These are phyloP conservation scores for Solanum hybrid DNA, from an alignment of 305 asterid genomes.

Conservation along the genomic window DNA sequence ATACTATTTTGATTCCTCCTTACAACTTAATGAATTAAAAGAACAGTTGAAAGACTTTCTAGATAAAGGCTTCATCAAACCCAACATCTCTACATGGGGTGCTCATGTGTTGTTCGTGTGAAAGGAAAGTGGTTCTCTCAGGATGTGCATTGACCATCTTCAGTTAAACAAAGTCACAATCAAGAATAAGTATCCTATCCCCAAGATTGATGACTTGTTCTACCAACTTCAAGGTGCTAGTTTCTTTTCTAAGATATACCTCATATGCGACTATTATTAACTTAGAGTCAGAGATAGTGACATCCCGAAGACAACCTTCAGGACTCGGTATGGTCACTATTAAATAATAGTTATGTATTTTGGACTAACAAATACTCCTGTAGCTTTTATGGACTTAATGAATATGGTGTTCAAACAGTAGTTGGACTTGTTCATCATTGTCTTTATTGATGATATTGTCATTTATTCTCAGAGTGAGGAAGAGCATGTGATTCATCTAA, in stretches of 20 bases:
- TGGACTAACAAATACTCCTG: background rate
- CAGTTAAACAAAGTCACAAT: background rate
- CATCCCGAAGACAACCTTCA: background rate
- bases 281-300: background rate
- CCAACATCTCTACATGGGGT: background rate
- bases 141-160: background rate
- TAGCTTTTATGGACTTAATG: background rate
- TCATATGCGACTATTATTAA: accelerated
- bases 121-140: background rate
- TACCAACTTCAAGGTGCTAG: background rate
- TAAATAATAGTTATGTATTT: background rate
- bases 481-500: background rate
- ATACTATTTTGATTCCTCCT: background rate
- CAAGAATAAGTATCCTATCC: background rate
- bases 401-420: background rate
- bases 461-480: background rate
- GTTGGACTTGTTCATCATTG: too few relatives aligned
- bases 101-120: background rate
- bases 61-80: background rate
- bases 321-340: background rate
- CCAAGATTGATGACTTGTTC: background rate
- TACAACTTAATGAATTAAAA: background rate
- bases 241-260: background rate
- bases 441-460: background rate
- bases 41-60: background rate